A percentile compares a stretch with the other conserved stretches of the same genome.
These are phyloP conservation scores for Phaeodactylum tricornutum DNA, from an alignment of 108 stramenopile species.

Conservation along the genomic window DNA sequence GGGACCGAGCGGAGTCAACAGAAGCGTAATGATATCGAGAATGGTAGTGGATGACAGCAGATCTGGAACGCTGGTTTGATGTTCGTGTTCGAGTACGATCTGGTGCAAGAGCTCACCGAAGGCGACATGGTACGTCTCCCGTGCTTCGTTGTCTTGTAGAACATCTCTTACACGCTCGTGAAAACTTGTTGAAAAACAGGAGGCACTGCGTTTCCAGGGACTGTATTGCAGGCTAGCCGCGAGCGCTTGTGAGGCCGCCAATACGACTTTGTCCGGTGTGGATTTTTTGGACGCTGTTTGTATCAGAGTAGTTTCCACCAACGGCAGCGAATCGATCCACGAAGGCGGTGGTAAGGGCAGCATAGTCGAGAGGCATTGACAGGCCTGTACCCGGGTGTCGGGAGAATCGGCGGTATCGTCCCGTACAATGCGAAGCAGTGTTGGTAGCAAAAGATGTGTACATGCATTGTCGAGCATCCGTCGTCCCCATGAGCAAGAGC, in stretches of 20 bases:
- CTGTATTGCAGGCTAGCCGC: background rate
- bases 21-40: background rate
- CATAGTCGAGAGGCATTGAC: background rate
- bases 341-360: background rate
- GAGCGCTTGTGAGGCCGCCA: background rate
- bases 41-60: background rate
- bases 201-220: background rate
- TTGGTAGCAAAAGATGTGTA: background rate
- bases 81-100: background rate
- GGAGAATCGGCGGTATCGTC: background rate
- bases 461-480: background rate
- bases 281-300: background rate
- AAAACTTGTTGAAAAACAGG: background rate
- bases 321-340: background rate
- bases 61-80: background rate
- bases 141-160: background rate
- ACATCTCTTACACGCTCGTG: background rate
- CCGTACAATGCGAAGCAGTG: background rate
- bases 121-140: background rate
- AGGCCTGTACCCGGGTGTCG: slow-evolving; percentile 1
- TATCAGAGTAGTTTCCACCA: too few species aligned
- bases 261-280: background rate
- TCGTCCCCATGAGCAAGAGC: slow-evolving; percentile 2
- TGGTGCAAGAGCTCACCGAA: background rate
- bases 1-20: background rate